phyloP scores from a whole-genome alignment of 805 yeast species.

The Teunomyces cretensis region DNA sequence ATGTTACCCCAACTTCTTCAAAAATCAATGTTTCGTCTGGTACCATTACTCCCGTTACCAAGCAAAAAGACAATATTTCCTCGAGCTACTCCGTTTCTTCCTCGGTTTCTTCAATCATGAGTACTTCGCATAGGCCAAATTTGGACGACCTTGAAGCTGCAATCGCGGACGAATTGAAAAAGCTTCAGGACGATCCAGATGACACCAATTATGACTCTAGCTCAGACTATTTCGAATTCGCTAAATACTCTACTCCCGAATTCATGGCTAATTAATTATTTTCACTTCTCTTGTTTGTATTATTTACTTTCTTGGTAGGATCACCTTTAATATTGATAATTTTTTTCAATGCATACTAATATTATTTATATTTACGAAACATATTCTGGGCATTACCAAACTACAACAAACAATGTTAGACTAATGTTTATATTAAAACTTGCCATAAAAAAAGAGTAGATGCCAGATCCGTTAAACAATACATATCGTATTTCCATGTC shows the following conservation, averaged over 20 bases:
- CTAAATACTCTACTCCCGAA: no score
- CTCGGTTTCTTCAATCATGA: conserved; percentile 19
- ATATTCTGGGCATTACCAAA: no score
- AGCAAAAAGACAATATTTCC: background rate
- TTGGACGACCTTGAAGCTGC: conserved; percentile 2
- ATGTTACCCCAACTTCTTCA: background rate
- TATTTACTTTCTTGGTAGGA: background rate
- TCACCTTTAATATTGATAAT: no score
- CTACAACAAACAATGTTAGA: background rate
- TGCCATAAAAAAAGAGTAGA: background rate
- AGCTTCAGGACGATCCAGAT: background rate
- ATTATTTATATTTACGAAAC: background rate
- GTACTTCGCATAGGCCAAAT: conserved; percentile 10
- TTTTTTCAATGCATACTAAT: background rate
- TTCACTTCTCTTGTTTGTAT: background rate
- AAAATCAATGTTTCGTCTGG: background rate
- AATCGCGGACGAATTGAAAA: background rate
- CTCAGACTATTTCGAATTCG: background rate
- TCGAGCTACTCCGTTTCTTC: conserved; percentile 13
- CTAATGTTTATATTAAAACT: background rate
- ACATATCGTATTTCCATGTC: background rate
- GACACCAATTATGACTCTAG: background rate
- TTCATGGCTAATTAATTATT: no score
- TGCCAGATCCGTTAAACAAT: background rate
- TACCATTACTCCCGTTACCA: background rate